Percentiles rank a stretch among this genome's conserved stretches.
Conservation (phyloP, 2,329 filamentous ascomycete species). For the Grosmannia serpens region DNA sequence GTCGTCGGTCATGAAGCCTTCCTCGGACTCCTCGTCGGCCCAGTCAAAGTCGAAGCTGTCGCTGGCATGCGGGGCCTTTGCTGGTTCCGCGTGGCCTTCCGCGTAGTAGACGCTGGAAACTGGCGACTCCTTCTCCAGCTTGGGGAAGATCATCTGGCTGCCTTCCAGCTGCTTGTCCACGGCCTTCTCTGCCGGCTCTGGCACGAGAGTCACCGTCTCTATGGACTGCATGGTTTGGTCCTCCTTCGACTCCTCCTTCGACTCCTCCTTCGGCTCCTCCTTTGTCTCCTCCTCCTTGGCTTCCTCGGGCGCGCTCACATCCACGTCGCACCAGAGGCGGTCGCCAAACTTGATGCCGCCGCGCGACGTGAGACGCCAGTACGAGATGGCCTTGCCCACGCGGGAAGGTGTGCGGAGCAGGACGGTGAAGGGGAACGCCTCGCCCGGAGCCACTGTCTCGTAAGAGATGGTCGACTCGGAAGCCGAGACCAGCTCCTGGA, state of each 20-base stretch:
- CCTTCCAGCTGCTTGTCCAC: conserved; percentile 18
- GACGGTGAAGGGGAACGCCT: conserved; percentile 72
- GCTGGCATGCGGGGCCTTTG: conserved; percentile 7
- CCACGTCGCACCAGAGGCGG: conserved; percentile 88
- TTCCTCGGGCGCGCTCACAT: conserved; percentile 42
- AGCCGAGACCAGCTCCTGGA: conserved; percentile 63
- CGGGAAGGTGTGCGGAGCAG: conserved; percentile 69
- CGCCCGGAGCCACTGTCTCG: conserved; percentile 56
- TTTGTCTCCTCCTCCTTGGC: conserved; percentile 17
- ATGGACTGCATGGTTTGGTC: conserved; percentile 11
- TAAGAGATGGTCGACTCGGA: conserved; percentile 73
- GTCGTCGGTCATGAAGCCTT: conserved; percentile 88
- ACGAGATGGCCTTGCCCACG: conserved; percentile 74
- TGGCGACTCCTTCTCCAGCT: conserved; percentile 87
- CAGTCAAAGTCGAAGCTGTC: conserved; percentile 47
- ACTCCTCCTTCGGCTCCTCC: conserved; percentile 14
- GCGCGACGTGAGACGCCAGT: conserved; percentile 84
- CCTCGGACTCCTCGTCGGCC: conserved; percentile 47
- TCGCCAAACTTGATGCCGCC: conserved; percentile 80
- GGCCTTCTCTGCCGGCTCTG: conserved; percentile 47
- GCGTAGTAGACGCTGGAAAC: conserved; percentile 65
- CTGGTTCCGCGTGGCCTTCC: conserved; percentile 24
- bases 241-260: conserved; percentile 60
- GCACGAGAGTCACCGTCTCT: conserved; percentile 34
- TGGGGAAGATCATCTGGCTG: conserved; percentile 92